These are phyloP conservation scores for Xylaria sp. DNA, from an alignment of 2,329 filamentous ascomycete genomes.

Conservation along the genomic window DNA sequence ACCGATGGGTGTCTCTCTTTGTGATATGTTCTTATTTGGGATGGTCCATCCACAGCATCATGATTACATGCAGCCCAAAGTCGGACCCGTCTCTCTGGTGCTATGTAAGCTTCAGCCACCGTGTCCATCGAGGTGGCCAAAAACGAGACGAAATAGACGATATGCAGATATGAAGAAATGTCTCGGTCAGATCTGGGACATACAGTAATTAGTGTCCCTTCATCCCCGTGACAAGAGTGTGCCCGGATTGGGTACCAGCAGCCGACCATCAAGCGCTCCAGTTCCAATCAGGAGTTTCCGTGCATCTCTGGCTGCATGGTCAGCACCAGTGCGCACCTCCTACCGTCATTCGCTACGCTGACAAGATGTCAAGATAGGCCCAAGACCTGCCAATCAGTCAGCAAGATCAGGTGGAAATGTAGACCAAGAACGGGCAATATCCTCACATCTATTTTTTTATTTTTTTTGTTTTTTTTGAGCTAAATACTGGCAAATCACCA, in stretches of 20 bases:
- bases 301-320: conserved; percentile 36
- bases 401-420: conserved; percentile 13
- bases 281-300: conserved; percentile 31
- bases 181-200: conserved; percentile 49
- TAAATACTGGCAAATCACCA: conserved; percentile 3
- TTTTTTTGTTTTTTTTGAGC: not conserved
- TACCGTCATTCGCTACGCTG: conserved; percentile 33
- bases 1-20: conserved; percentile 24
- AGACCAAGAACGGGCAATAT: conserved; percentile 19
- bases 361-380: conserved; percentile 20
- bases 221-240: conserved; percentile 29
- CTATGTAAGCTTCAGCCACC: conserved; percentile 31
- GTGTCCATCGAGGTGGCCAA: conserved; percentile 27
- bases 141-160: conserved; percentile 10
- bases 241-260: conserved; percentile 36
- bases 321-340: conserved; percentile 29
- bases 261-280: conserved; percentile 27
- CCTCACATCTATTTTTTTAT: not conserved
- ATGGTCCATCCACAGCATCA: conserved; percentile 18
- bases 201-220: conserved; percentile 42
- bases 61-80: conserved; percentile 27
- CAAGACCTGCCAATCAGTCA: conserved; percentile 19
- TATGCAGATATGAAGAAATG: conserved; percentile 40
- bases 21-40: conserved; percentile 14
- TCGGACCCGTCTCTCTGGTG: conserved; percentile 20